Evolutionary conservation across 2,329 filamentous ascomycete species (phyloP).

Genomic region (Phaeosphaeriaceae sp.): DNA sequence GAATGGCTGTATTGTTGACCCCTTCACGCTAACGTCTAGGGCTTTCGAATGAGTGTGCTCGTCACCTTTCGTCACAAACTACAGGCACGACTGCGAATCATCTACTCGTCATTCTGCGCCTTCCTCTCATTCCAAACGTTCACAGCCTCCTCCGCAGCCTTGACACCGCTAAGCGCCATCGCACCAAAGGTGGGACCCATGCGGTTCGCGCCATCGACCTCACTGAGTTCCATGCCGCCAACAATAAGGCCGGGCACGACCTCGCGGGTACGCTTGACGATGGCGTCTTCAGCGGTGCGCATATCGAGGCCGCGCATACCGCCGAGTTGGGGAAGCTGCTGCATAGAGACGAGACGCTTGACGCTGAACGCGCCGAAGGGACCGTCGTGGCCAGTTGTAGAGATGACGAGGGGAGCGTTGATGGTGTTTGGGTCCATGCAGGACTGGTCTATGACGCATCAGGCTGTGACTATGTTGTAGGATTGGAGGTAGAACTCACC

Average conservation of each 20-base stretch:
- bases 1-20: too few species aligned
- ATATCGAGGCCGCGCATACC: conserved; percentile 95
- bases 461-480: too few species aligned
- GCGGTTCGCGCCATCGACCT: conserved; percentile 88
- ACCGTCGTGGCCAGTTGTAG: conserved; percentile 88
- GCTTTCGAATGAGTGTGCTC: too few species aligned
- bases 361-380: conserved; percentile 91
- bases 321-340: conserved; percentile 80
- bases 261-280: conserved; percentile 90
- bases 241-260: conserved; percentile 87
- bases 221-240: conserved; percentile 93
- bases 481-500: too few species aligned
- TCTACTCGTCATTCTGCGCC: conserved; percentile 72
- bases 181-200: conserved; percentile 92
- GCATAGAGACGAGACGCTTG: conserved; percentile 91
- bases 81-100: too few species aligned
- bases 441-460: conserved; percentile 86
- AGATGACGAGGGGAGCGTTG: conserved; percentile 88
- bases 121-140: conserved; percentile 79
- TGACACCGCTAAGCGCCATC: conserved; percentile 87
- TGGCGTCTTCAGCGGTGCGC: conserved; percentile 89
- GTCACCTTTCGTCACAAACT: neutral
- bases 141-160: conserved; percentile 87
- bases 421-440: conserved; percentile 99
- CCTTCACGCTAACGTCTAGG: too few species aligned